phyloP scores from a whole-genome alignment of 2,329 filamentous ascomycete species.

The Achaetomium macrosporum region DNA sequence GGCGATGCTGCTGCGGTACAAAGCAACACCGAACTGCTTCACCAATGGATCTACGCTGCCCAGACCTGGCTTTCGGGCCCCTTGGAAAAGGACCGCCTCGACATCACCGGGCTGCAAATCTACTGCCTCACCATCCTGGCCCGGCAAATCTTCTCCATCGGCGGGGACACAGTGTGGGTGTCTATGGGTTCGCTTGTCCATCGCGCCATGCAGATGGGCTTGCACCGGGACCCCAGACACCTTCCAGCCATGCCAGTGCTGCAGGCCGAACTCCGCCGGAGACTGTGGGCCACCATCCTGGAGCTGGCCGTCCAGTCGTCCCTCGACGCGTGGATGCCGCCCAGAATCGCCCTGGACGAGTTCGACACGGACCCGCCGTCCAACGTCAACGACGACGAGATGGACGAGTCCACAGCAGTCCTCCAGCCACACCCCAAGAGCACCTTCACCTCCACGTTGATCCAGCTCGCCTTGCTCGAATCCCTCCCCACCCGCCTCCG shows the following conservation, averaged over 20 bases:
- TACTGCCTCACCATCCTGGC: constrained; percentile 36
- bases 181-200: constrained; percentile 37
- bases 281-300: constrained; percentile 40
- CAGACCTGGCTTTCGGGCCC: constrained; percentile 38
- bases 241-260: constrained; percentile 32
- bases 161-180: constrained; percentile 38
- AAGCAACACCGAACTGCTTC: constrained; percentile 25
- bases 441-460: constrained; percentile 30
- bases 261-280: constrained; percentile 35
- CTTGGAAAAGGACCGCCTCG: constrained; percentile 33
- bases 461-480: constrained; percentile 33
- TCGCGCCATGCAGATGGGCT: constrained; percentile 40
- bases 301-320: constrained; percentile 36
- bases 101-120: constrained; percentile 33
- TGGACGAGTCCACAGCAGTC: constrained; percentile 13
- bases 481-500: constrained; percentile 33
- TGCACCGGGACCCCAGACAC: constrained; percentile 39
- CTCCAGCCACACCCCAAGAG: constrained; percentile 24
- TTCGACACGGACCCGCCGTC: constrained; percentile 35
- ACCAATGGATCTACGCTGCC: constrained; percentile 37
- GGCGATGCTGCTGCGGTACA: constrained; percentile 17
- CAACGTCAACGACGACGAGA: constrained; percentile 32
- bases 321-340: constrained; percentile 36
- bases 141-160: constrained; percentile 37
- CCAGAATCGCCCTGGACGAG: constrained; percentile 35